These are phyloP conservation scores for Coemansia sp. DNA, from an alignment of 192 early-diverging fungal genomes.

Conservation along the genomic window DNA sequence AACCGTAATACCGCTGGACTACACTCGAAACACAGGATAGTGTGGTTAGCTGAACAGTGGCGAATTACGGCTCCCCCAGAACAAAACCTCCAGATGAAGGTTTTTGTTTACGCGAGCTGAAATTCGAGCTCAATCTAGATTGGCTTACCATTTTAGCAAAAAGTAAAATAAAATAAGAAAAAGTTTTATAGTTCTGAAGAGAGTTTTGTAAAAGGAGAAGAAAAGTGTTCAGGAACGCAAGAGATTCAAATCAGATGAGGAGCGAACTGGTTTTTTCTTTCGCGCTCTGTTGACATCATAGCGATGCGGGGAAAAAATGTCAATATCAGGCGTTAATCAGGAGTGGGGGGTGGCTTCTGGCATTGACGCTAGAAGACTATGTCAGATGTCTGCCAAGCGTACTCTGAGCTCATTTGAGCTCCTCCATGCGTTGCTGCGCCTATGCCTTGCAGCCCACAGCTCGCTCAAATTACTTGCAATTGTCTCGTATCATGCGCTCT, in stretches of 20 bases:
- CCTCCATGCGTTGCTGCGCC: background rate
- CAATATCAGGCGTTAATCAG: background rate
- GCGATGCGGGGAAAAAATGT: background rate
- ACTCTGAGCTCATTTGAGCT: background rate
- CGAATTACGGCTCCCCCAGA: background rate
- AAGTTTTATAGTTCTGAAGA: background rate
- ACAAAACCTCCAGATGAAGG: background rate
- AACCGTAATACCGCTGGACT: conserved; percentile 80
- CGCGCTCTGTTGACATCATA: conserved; percentile 1
- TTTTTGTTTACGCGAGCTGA: background rate
- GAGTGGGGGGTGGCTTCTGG: background rate
- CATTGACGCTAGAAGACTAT: no score
- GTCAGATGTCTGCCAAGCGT: background rate
- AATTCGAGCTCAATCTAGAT: background rate
- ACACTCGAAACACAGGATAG: conserved; percentile 14
- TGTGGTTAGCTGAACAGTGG: background rate
- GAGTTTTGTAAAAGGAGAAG: background rate
- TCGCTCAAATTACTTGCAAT: background rate
- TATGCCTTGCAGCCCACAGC: background rate
- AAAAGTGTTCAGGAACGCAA: background rate
- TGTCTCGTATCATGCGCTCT: conserved; percentile 1
- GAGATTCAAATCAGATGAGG: background rate
- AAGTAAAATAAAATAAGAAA: background rate
- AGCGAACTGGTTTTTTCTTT: background rate
- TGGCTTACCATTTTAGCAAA: background rate